phyloP scores from a whole-genome alignment of 2,329 filamentous ascomycete genomes.

The Sclerotinia subarctica region DNA sequence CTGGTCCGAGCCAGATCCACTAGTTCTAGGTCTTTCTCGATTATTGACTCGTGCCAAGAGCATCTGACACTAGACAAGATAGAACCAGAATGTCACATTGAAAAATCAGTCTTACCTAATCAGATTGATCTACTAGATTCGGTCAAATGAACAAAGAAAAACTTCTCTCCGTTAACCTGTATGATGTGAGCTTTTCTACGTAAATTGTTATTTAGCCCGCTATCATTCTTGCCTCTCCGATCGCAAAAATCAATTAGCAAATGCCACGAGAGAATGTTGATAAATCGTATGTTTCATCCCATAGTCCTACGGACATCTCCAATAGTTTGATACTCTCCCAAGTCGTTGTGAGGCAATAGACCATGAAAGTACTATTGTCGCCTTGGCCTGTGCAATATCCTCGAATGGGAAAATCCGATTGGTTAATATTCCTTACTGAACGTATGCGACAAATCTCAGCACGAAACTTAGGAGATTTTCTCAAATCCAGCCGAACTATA shows the following conservation, averaged over 20 bases:
- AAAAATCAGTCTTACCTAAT: background rate
- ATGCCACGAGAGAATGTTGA: background rate
- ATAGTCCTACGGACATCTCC: background rate
- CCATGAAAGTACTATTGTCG: too few relatives aligned
- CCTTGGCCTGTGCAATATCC: too few relatives aligned
- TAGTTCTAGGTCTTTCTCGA: background rate
- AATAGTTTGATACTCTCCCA: background rate
- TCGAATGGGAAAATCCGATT: too few relatives aligned
- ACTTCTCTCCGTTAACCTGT: background rate
- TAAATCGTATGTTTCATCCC: background rate
- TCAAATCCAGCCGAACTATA: background rate
- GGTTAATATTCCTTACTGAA: too few relatives aligned
- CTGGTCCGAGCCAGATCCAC: background rate
- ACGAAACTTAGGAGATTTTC: background rate
- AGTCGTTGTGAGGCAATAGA: background rate
- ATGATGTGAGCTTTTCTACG: background rate
- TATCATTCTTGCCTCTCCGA: background rate
- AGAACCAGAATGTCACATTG: background rate
- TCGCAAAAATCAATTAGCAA: background rate
- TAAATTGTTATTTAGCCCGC: background rate
- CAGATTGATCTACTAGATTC: background rate
- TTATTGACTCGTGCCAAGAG: conserved; percentile 17
- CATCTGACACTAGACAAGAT: conserved; percentile 14
- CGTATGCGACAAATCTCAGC: background rate
- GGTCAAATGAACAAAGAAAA: background rate